These are phyloP conservation scores for Orobanche coerulescens DNA, from an alignment of 257 asterid species.

Conservation along the genomic window DNA sequence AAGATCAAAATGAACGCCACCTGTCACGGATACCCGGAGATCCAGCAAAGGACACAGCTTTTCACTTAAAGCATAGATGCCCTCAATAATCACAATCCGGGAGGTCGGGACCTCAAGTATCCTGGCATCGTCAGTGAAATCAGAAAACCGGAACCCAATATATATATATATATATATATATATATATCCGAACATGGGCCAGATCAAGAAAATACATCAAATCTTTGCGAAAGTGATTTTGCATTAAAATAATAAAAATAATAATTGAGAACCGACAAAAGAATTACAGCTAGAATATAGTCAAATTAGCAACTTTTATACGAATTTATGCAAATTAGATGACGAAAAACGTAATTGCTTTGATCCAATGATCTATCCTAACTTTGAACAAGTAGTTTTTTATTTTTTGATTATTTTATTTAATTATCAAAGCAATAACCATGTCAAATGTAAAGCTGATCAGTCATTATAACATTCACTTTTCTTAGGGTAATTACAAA, in stretches of 20 bases:
- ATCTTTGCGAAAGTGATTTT: neutral
- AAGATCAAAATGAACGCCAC: slow-evolving; percentile 98
- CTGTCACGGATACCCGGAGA: slow-evolving; percentile 89
- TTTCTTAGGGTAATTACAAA: too few relatives aligned
- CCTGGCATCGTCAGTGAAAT: slow-evolving; percentile 47
- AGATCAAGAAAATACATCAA: slow-evolving; percentile 13
- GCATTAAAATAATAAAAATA: slow-evolving; percentile 2
- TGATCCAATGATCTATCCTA: slow-evolving; percentile 6
- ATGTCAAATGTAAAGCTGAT: neutral
- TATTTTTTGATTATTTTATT: too few relatives aligned
- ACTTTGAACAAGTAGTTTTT: too few relatives aligned
- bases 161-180: too few relatives aligned
- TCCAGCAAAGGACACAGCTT: slow-evolving; percentile 70
- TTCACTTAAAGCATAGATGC: slow-evolving; percentile 92
- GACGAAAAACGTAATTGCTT: neutral
- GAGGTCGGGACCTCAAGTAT: slow-evolving; percentile 89
- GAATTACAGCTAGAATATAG: neutral
- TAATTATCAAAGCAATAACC: slow-evolving; percentile 1
- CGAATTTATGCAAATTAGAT: slow-evolving; percentile 7
- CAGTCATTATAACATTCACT: too few relatives aligned
- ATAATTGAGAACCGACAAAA: neutral
- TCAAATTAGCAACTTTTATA: too few relatives aligned
- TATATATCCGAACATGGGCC: neutral
- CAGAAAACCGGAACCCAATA: neutral
- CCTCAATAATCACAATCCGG: slow-evolving; percentile 82